These are phyloP conservation scores for Stachybotrys echinatus DNA, from an alignment of 2,329 filamentous ascomycete genomes.

Conservation along the genomic window DNA sequence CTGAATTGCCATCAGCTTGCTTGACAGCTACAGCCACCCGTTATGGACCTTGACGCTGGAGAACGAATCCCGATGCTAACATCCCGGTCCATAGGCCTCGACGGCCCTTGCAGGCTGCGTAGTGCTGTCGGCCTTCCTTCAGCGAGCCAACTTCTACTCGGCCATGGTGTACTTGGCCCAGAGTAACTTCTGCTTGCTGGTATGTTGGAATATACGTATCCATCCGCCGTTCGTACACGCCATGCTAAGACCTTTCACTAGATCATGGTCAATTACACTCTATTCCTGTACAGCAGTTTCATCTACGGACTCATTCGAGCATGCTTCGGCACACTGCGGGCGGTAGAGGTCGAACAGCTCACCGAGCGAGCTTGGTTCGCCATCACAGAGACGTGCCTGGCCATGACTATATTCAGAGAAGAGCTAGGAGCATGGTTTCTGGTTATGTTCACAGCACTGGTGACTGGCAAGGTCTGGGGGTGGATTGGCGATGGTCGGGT, in stretches of 20 bases:
- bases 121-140: constrained; percentile 84
- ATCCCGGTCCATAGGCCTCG: constrained; percentile 59
- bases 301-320: constrained; percentile 85
- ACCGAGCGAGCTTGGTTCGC: constrained; percentile 99
- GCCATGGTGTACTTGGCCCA: constrained; percentile 95
- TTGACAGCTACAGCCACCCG: neutral
- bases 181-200: constrained; percentile 92
- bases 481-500: constrained; percentile 97
- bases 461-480: constrained; percentile 95
- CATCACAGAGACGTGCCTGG: constrained; percentile 91
- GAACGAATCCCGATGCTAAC: constrained; percentile 11
- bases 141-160: constrained; percentile 97
- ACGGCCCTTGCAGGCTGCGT: constrained; percentile 79
- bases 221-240: neutral
- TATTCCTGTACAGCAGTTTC: constrained; percentile 73
- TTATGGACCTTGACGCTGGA: neutral
- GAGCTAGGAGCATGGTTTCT: constrained; percentile 93
- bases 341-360: constrained; percentile 92
- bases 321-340: constrained; percentile 83
- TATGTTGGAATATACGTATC: constrained; percentile 33
- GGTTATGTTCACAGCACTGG: constrained; percentile 88
- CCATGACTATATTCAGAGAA: constrained; percentile 97
- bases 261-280: constrained; percentile 87
- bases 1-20: neutral
- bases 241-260: constrained; percentile 26